A percentile compares a stretch with the other conserved stretches of the same genome.
These are phyloP conservation scores for Botrytis paeoniae DNA, from an alignment of 2,329 filamentous ascomycete species.

Conservation along the genomic window DNA sequence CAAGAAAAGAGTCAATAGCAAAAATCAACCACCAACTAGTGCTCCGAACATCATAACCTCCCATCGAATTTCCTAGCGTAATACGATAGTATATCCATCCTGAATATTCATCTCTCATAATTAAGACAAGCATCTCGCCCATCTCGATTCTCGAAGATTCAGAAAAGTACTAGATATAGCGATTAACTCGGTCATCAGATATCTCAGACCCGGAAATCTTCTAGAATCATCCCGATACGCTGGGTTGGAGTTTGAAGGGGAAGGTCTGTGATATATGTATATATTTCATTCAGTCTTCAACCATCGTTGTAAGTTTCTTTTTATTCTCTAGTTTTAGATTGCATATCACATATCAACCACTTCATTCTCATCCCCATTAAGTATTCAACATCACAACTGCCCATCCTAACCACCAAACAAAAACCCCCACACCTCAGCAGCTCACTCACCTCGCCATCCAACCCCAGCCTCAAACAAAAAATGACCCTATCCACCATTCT, in stretches of 20 bases:
- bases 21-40: neutral
- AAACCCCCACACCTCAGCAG: neutral
- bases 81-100: neutral
- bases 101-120: neutral
- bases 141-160: neutral
- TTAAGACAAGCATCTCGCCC: neutral
- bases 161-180: neutral
- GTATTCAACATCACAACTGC: neutral
- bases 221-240: accelerated
- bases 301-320: too few relatives aligned
- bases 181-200: neutral
- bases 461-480: accelerated
- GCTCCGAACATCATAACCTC: neutral
- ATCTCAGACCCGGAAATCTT: neutral
- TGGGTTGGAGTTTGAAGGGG: neutral
- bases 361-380: neutral
- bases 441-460: neutral
- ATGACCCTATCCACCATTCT: neutral
- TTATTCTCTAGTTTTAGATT: too few relatives aligned
- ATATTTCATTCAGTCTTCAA: neutral
- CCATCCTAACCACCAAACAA: too few relatives aligned
- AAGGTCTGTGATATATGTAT: neutral
- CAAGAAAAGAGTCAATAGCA: neutral
- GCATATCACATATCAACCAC: too few relatives aligned
- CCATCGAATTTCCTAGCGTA: accelerated